Evolutionary conservation across 306 rosid species (phyloP).

Genomic region (cucumber (Cucumis sativus)): Cucumber_9930_V3 NC_026660.2:14512001-14512500

Average conservation of each 20-base stretch:
- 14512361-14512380: neutral
- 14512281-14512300: neutral
- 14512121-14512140: too few relatives aligned
- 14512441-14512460: slow-evolving; percentile 93
- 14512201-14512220: too few relatives aligned
- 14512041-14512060: too few relatives aligned
- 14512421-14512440: slow-evolving; percentile 99
- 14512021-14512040: neutral
- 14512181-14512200: too few relatives aligned
- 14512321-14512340: neutral
- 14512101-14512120: too few relatives aligned
- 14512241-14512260: too few relatives aligned
- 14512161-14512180: too few relatives aligned
- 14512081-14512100: too few relatives aligned
- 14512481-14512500: slow-evolving; percentile 67
- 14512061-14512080: too few relatives aligned
- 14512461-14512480: slow-evolving; percentile 95
- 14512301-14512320: neutral
- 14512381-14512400: neutral
- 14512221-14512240: too few relatives aligned
- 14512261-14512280: neutral
- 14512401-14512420: slow-evolving; percentile 3
- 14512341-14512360: neutral
- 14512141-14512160: too few relatives aligned
- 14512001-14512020: neutral